phyloP scores from a whole-genome alignment of 2,329 filamentous ascomycete genomes.

The Aspergillus sclerotialis region DNA sequence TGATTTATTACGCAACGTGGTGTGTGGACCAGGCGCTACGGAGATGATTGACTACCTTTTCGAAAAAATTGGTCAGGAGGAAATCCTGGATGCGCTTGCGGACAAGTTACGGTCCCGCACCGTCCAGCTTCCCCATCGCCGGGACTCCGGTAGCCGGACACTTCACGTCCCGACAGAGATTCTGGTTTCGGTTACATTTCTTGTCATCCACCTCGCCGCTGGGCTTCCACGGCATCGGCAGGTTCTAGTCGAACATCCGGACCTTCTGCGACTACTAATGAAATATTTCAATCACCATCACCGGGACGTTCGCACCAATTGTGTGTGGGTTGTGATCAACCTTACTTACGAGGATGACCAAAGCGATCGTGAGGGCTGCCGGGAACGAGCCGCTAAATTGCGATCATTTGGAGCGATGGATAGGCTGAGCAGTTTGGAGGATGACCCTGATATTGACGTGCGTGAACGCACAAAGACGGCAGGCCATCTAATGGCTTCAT shows the following conservation, averaged over 20 bases:
- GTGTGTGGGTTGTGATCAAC: constrained; percentile 81
- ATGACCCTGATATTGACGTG: constrained; percentile 74
- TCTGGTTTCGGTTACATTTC: constrained; percentile 68
- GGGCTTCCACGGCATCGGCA: constrained; percentile 72
- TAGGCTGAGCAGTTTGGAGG: constrained; percentile 55
- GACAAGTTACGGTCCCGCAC: constrained; percentile 61
- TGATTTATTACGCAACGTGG: constrained; percentile 82
- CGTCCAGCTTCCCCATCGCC: constrained; percentile 25
- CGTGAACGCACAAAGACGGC: constrained; percentile 77
- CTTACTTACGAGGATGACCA: constrained; percentile 75
- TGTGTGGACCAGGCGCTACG: constrained; percentile 55
- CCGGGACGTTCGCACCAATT: constrained; percentile 65
- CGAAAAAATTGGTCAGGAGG: constrained; percentile 64
- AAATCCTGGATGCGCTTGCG: constrained; percentile 72
- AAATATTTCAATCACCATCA: constrained; percentile 68
- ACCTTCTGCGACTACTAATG: constrained; percentile 65
- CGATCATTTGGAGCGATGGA: constrained; percentile 63
- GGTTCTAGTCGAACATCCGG: constrained; percentile 67
- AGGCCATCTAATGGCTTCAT: constrained; percentile 57
- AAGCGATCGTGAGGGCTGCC: constrained; percentile 57
- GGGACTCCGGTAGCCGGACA: constrained; percentile 22
- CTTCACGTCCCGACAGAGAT: constrained; percentile 51
- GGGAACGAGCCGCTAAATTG: constrained; percentile 61
- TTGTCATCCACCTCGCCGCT: constrained; percentile 83
- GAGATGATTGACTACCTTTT: constrained; percentile 84